A percentile compares a stretch with the other conserved stretches of the same genome.
These are phyloP conservation scores for Aspergillus costaricaensis DNA, from an alignment of 2,329 filamentous ascomycete genomes.

Conservation along the genomic window DNA sequence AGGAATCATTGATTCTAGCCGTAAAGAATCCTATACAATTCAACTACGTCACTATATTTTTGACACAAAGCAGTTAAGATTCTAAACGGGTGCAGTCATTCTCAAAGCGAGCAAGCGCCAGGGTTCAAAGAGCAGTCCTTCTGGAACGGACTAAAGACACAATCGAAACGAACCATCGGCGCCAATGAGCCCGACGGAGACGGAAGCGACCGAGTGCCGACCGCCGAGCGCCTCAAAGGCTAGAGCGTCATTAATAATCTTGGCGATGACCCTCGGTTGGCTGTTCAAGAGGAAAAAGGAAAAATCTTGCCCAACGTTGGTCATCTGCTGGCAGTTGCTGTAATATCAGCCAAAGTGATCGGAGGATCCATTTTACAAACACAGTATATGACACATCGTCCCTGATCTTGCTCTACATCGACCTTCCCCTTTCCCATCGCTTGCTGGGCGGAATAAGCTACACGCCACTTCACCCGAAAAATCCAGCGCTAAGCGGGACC, in stretches of 20 bases:
- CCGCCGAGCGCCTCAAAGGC: background rate
- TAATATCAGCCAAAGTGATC: background rate
- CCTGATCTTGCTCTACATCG: background rate
- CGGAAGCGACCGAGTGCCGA: conserved; percentile 1
- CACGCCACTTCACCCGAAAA: background rate
- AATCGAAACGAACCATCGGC: background rate
- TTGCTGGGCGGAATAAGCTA: conserved; percentile 4
- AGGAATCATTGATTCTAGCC: background rate
- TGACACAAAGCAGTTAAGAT: too few relatives aligned
- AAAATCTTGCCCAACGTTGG: conserved; percentile 1
- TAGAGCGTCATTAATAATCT: conserved; percentile 1
- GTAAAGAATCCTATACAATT: background rate
- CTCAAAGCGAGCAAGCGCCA: too few relatives aligned
- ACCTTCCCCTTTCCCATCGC: background rate
- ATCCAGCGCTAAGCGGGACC: conserved; percentile 9
- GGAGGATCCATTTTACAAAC: background rate
- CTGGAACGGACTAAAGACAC: background rate
- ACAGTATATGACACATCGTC: background rate
- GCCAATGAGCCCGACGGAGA: background rate
- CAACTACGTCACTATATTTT: background rate
- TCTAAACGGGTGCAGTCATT: too few relatives aligned
- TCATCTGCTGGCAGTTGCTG: background rate
- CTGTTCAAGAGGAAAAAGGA: background rate
- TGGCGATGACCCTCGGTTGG: conserved; percentile 4
- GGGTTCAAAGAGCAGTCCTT: background rate